Evolutionary conservation across 768 basidiomycete genomes (phyloP), one percentile per base, ranked within the genome.

Genomic region (Phlegmacium glaucopus): DNA sequence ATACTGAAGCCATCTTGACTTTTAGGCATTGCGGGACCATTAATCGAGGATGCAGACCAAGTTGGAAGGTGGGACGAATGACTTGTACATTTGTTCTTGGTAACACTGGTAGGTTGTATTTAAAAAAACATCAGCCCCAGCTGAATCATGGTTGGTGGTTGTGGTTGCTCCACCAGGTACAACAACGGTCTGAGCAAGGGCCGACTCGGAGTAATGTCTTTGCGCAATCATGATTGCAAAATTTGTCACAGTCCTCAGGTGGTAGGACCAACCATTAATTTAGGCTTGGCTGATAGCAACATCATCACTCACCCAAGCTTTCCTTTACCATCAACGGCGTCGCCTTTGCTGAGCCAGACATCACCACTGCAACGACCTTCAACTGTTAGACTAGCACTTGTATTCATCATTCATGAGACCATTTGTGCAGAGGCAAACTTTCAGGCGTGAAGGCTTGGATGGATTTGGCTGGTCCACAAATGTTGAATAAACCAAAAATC

Each of bases 231-330:
- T 85, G 57, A 87, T 82, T 78, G 38, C 72, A 70, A 9, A 66
- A 62, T n/a, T 74, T 67, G 30, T 72, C 63, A 4, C 68, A 62
- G n/a, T 76, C 78, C 35, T 78, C 73, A 2, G 70, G 65, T 4
- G 85, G 85, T 6, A 88, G 70, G 38, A 88, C 80, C 7, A 84
- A 80, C n/a, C n/a, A n/a, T n/a, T 1, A 90, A 75, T 59, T 80
- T 83, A 29, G 87, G 86, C 42, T 71, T 74, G 15, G 85, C 76
- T 9, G 72, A 64, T 26, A 88, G 72, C 67, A 88, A 74, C 15
- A 74, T 77, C 26, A 88, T 56, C 3, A 81, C 81, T 15, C 85
- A 79, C 37, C 77, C 71, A 26, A 85, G 53, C 55, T 80, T 83
- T 45, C 68, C 67, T 62, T 82, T 85, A 1, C 82, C 82, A 42